Conservation (phyloP, 257 asterid species). For the Rehmannia glutinosa region DNA sequence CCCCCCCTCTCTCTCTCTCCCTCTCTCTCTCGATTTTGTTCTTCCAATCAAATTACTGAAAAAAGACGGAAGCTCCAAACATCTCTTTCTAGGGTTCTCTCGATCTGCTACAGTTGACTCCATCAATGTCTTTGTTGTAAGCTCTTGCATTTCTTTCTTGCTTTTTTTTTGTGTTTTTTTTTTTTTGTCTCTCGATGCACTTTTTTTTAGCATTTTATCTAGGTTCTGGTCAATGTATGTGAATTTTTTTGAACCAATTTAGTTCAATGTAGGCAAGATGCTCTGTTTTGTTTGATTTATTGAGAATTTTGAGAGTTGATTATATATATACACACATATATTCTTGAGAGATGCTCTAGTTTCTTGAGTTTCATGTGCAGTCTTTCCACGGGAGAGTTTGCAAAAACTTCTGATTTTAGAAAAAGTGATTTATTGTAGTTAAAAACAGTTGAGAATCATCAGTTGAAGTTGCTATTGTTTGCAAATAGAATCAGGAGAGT, state of each 20-base stretch:
- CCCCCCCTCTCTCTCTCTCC: constrained; percentile 15
- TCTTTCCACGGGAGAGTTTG: no score
- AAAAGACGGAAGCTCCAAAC: not conserved
- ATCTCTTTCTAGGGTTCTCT: constrained; percentile 35
- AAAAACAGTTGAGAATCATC: no score
- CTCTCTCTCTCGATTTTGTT: constrained; percentile 28
- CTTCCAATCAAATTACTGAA: constrained; percentile 33
- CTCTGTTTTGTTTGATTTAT: not conserved
- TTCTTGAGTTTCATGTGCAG: not conserved
- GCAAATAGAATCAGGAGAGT: no score
- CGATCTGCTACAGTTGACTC: constrained; percentile 25
- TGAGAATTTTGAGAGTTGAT: not conserved
- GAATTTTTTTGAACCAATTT: not conserved
- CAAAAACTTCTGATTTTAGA: no score
- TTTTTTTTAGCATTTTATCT: not conserved
- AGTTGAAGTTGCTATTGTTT: no score
- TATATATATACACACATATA: no score
- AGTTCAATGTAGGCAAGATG: constrained; percentile 12
- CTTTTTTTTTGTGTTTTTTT: not conserved
- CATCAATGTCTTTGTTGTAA: constrained; percentile 32
- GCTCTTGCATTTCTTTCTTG: constrained; percentile 12
- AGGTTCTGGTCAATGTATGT: constrained; percentile 17
- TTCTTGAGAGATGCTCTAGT: no score
- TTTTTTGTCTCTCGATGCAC: not conserved
- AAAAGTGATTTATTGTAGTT: no score